Percentiles rank a stretch among this genome's conserved stretches.
Conservation (phyloP, 2,329 filamentous ascomycete species). For the Botrytis fragariae region DNA sequence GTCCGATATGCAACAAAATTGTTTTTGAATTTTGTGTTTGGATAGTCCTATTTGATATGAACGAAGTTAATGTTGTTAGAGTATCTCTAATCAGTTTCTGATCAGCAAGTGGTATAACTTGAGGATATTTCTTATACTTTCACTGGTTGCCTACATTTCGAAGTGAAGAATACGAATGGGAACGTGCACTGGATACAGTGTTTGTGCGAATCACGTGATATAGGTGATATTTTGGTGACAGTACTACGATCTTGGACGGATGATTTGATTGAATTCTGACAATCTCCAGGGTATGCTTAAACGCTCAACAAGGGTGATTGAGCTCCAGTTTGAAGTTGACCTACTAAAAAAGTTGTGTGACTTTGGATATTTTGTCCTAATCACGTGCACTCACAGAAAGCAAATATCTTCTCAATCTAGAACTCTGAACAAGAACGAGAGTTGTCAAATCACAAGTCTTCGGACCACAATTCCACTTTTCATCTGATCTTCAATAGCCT, state of each 20-base stretch:
- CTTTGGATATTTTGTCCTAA: neutral
- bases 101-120: neutral
- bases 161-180: neutral
- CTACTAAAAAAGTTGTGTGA: neutral
- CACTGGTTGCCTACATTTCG: neutral
- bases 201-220: neutral
- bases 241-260: neutral
- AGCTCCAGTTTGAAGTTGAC: neutral
- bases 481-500: neutral
- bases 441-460: neutral
- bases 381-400: neutral
- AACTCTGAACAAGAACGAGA: neutral
- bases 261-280: rapidly evolving
- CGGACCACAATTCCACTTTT: neutral
- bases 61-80: neutral
- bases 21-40: neutral
- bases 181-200: neutral
- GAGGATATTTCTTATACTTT: neutral
- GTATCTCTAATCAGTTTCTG: neutral
- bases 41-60: neutral
- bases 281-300: neutral
- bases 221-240: neutral
- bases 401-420: neutral
- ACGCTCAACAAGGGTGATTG: neutral
- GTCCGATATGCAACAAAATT: neutral